phyloP scores from a whole-genome alignment of 73 alveolate species.

The Paramecium tetraurelia region DNA sequence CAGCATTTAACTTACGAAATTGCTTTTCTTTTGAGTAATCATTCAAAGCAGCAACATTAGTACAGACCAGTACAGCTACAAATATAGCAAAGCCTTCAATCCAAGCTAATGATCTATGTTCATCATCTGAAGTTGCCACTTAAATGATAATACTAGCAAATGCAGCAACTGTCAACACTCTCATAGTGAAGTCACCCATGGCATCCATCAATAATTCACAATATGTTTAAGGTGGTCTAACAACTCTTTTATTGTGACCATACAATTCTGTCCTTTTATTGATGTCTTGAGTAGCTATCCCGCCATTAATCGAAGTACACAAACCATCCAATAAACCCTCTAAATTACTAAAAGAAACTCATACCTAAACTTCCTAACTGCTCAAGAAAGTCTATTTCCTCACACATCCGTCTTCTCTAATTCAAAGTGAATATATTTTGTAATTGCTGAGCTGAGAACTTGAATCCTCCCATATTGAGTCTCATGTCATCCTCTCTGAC shows the following conservation, averaged over 20 bases:
- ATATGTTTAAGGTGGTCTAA: constrained; percentile 50
- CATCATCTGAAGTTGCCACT: constrained; percentile 80
- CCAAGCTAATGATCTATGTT: constrained; percentile 75
- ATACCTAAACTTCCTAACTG: constrained; percentile 9
- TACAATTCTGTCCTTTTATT: constrained; percentile 32
- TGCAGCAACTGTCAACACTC: constrained; percentile 93
- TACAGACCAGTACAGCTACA: constrained; percentile 87
- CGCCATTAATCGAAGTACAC: neutral
- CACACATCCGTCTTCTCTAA: neutral
- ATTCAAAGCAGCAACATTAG: constrained; percentile 87
- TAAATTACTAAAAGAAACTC: neutral
- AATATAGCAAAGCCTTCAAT: constrained; percentile 96
- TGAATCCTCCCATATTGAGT: neutral
- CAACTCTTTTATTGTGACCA: constrained; percentile 62
- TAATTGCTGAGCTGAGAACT: neutral
- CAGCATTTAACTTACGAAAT: constrained; percentile 66
- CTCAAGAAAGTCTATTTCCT: constrained; percentile 5
- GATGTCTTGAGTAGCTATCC: neutral
- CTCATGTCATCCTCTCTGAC: neutral
- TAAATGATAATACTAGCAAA: constrained; percentile 91
- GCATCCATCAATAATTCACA: constrained; percentile 76
- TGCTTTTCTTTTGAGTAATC: constrained; percentile 84
- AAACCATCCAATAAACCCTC: constrained; percentile 21
- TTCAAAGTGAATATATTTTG: neutral
- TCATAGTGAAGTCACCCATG: constrained; percentile 91